Base-by-base conservation (phyloP, 441 rosid genomes). In the Gossypium laxum region DNA sequence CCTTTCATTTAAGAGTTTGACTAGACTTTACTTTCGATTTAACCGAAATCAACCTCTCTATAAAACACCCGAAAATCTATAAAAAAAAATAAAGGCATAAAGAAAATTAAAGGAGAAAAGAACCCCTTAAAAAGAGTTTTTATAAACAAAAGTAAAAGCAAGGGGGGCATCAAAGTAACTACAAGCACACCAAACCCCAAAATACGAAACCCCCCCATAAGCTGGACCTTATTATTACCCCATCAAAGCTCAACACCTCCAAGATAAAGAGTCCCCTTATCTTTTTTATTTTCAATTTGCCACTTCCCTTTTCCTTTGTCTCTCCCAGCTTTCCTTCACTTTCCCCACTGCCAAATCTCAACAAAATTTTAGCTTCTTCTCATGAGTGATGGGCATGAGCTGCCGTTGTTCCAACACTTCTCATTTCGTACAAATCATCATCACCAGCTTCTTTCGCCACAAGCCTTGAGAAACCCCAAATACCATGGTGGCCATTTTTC, bases 381-480 rank as follows among this genome's bases (percentile, higher is more conserved):
- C 83, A 80, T 81, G 5, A 14, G 14, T 81, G 89, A 88, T 88
- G 92, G 89, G 89, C 75, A 84, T 80, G 86, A 76, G 84, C 80
- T 54, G 84, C 80, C 79, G 79, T 52, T 83, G 89, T 75, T 85
- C 89, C 73, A 84, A 81, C 78, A 85, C 88, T n/a, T 88, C 88
- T 70, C 87, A 85, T 78, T 84, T 88, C 81, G 84, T 89, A 30
- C 88, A 82, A 71, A 85, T 88, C 79, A 85, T 86, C 84, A 86
- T 86, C 83, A 88, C 93, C 76, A 88, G 93, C 77, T 88, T 88
- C 80, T 88, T 88, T 24, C 93, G 93, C 79, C 93, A 86, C 57
- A 88, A 88, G 83, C 51, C 75, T 21, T 85, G 81, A 61, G 17
- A 47, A 48, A 34, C 17, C 30, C 47, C 11, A 59, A 5, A 59